Evolutionary conservation across 2,329 filamentous ascomycete genomes (phyloP).

Genomic region (Diaporthe sp.): DNA sequence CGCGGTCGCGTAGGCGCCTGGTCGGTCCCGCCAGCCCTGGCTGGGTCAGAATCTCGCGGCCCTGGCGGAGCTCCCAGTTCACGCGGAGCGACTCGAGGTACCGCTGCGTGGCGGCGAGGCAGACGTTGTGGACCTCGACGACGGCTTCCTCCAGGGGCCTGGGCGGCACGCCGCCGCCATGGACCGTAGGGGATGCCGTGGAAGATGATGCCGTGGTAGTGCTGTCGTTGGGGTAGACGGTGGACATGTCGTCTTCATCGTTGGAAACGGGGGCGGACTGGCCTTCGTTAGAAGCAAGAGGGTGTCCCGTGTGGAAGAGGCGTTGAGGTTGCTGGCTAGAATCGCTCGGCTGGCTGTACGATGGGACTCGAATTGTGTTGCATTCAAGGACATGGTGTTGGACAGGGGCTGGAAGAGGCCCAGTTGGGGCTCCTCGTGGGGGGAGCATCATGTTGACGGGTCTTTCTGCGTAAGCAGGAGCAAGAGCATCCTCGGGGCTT

Average conservation of each 20-base stretch:
- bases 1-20: not conserved
- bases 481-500: not conserved
- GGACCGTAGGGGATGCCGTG: not conserved
- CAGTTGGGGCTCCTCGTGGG: not conserved
- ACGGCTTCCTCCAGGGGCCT: constrained; percentile 12
- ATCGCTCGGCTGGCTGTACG: not conserved
- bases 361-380: not conserved
- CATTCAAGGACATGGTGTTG: not conserved
- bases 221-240: constrained; percentile 22
- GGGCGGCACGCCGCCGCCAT: not conserved
- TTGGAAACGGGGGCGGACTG: not conserved
- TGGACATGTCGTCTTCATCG: not conserved
- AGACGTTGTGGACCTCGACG: constrained; percentile 38
- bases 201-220: not conserved
- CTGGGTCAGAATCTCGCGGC: not conserved
- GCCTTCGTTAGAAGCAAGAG: not conserved
- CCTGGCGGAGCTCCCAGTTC: constrained; percentile 38
- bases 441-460: not conserved
- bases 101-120: constrained; percentile 38
- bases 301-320: not conserved
- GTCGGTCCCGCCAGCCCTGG: not conserved
- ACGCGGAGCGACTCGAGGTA: constrained; percentile 38
- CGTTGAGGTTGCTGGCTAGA: not conserved
- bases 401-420: not conserved
- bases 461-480: not conserved